phyloP scores from a whole-genome alignment of 306 rosid genomes.

The Oxytropis ochrocephala region DNA sequence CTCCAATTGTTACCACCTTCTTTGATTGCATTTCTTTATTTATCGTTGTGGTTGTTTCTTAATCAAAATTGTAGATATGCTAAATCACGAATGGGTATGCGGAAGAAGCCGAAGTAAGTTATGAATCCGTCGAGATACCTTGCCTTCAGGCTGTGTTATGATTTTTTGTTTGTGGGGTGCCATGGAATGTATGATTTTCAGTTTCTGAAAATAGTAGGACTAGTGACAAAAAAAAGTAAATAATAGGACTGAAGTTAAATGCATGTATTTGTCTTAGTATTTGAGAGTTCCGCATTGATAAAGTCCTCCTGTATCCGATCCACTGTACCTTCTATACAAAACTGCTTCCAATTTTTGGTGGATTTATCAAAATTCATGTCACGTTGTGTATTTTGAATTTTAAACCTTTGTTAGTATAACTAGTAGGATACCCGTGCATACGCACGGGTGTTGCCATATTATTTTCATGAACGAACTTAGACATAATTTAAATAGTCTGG shows the following conservation, averaged over 20 bases:
- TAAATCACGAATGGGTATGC: conserved; percentile 93
- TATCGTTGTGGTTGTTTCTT: conserved; percentile 33
- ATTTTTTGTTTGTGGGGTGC: not conserved
- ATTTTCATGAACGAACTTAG: too few relatives aligned
- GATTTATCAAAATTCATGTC: not conserved
- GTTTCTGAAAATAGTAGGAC: not conserved
- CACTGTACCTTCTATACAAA: conserved; percentile 1
- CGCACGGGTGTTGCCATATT: too few relatives aligned
- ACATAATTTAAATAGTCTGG: too few relatives aligned
- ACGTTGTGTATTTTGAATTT: not conserved
- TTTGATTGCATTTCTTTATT: not conserved
- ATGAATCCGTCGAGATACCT: not conserved
- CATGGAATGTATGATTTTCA: not conserved
- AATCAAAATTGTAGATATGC: conserved; percentile 63
- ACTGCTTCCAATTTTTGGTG: not conserved
- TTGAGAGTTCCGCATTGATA: not conserved
- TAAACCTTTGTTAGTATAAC: not conserved
- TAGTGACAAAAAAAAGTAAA: not conserved
- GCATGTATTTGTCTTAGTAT: not conserved
- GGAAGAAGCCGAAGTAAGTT: conserved; percentile 62
- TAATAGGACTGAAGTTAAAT: not conserved
- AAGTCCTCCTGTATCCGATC: not conserved
- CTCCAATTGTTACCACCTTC: too few relatives aligned
- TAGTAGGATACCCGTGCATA: too few relatives aligned
- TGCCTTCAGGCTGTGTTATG: not conserved